phyloP scores from a whole-genome alignment of 2,329 filamentous ascomycete species.

The Seiridium unicorne region DNA sequence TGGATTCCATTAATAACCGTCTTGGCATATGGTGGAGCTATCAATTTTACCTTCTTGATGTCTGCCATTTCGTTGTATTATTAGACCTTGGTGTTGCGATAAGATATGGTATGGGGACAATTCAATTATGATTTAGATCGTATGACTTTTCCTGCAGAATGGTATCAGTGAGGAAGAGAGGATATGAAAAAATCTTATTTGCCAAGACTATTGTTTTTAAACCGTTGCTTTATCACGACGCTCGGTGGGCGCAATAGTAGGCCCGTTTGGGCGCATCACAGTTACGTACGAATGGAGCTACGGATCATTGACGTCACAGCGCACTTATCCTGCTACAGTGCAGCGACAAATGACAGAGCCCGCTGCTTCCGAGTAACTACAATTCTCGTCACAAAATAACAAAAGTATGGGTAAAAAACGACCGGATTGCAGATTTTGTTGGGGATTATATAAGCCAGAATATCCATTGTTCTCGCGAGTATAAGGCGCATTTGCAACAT shows the following conservation, averaged over 20 bases:
- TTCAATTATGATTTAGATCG: background rate
- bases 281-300: constrained; percentile 3
- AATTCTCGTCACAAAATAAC: background rate
- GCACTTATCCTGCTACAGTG: background rate
- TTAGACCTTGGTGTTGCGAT: background rate
- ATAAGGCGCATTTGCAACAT: no score
- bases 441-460: no score
- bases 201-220: no score
- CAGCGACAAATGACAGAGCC: background rate
- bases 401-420: no score
- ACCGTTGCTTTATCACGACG: background rate
- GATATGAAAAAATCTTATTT: no score
- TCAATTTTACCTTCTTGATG: background rate
- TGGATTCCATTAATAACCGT: constrained; percentile 15
- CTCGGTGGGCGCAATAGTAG: background rate
- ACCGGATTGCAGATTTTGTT: no score
- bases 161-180: no score
- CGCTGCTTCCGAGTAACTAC: background rate
- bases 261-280: background rate
- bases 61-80: background rate
- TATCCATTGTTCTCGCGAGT: no score
- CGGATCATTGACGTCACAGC: constrained; percentile 2
- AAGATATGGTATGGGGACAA: background rate
- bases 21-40: background rate
- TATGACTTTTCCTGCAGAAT: background rate